Evolutionary conservation across 345 rosid genomes (phyloP).

Genomic region (Eucalyptus erythrocorys): DNA sequence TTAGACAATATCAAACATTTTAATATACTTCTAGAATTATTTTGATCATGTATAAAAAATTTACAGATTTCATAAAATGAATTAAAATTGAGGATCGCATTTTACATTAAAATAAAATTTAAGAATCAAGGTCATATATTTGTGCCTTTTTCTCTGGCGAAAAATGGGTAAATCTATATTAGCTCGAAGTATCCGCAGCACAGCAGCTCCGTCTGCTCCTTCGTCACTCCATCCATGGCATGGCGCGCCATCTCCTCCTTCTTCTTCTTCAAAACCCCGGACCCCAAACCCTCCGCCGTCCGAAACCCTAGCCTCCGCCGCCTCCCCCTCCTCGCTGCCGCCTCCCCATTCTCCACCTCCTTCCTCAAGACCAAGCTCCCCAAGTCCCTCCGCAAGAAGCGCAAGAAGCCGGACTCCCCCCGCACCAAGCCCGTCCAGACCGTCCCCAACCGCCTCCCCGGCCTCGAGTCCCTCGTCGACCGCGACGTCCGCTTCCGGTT

Average conservation of each 20-base stretch:
- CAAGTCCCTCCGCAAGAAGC: constrained; percentile 26
- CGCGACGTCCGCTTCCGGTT: constrained; percentile 69
- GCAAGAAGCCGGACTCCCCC: constrained; percentile 30
- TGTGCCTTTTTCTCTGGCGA: no score
- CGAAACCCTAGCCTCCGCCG: neutral
- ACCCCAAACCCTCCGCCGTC: neutral
- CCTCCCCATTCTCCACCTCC: constrained; percentile 54
- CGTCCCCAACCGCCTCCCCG: constrained; percentile 28
- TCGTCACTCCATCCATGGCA: constrained; percentile 12
- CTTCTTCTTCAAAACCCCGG: neutral
- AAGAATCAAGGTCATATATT: no score
- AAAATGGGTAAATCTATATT: neutral
- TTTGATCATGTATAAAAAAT: no score
- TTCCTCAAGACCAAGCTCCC: constrained; percentile 80
- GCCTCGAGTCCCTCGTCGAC: constrained; percentile 41
- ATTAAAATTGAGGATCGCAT: no score
- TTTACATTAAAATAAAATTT: no score
- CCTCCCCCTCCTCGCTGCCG: neutral
- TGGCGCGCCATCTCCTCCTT: neutral
- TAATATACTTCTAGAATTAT: no score
- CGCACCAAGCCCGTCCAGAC: constrained; percentile 53
- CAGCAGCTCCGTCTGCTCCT: neutral
- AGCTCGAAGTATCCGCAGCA: neutral
- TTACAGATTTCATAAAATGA: fast-evolving
- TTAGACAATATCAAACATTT: no score